Conservation (phyloP, 1,284 basidiomycete genomes). For the Porphyrellus sp. region DNA sequence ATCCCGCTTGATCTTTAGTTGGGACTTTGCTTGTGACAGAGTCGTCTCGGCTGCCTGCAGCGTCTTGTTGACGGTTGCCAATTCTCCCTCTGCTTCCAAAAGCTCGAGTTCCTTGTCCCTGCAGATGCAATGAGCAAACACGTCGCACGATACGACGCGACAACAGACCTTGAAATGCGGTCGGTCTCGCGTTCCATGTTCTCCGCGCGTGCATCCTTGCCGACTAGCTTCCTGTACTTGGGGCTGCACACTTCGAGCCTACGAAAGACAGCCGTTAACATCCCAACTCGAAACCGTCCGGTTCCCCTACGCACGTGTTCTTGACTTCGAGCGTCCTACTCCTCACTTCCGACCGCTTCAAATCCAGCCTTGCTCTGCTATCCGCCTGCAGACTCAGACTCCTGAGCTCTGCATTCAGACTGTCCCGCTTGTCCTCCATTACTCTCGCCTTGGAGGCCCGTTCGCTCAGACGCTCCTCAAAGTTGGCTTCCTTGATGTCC, state of each 20-base stretch:
- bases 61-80: conserved; percentile 48
- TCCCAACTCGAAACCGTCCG: too few relatives aligned
- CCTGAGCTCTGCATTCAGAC: conserved; percentile 70
- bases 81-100: conserved; percentile 51
- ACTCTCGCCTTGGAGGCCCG: conserved; percentile 52
- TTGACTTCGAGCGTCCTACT: conserved; percentile 64
- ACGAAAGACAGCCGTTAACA: conserved; percentile 2
- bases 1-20: conserved; percentile 60
- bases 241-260: conserved; percentile 62
- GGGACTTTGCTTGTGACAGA: conserved; percentile 54
- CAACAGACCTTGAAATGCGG: conserved; percentile 48
- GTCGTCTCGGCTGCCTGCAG: conserved; percentile 63
- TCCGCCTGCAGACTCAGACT: conserved; percentile 80
- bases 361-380: conserved; percentile 73
- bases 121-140: not conserved
- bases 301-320: conserved; percentile 53
- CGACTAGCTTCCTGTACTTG: conserved; percentile 65
- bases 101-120: conserved; percentile 71
- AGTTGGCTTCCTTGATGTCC: conserved; percentile 60
- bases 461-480: conserved; percentile 68
- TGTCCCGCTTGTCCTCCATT: conserved; percentile 73
- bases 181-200: conserved; percentile 74
- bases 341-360: conserved; percentile 71
- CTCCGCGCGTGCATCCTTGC: conserved; percentile 54
- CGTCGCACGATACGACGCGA: not conserved